Percentiles rank a stretch among this genome's conserved stretches.
phyloP scores from a whole-genome alignment of 106 monocot species.

The Phalaenopsis equestris region DNA sequence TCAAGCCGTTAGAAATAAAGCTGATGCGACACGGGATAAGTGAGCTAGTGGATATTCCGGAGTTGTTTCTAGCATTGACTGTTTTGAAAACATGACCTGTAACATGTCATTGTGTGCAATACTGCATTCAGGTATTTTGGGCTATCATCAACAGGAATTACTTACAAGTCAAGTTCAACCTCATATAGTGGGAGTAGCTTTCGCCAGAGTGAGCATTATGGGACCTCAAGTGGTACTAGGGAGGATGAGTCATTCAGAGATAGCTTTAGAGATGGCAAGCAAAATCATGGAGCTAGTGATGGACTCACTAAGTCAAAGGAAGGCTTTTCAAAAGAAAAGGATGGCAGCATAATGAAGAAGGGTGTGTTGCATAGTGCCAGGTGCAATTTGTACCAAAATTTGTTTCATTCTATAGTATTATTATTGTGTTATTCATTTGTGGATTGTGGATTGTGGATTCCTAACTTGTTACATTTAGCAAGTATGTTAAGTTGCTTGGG shows the following conservation, averaged over 20 bases:
- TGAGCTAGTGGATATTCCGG: slow-evolving; percentile 24
- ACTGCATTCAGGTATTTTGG: slow-evolving; percentile 68
- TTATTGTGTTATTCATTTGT: background rate
- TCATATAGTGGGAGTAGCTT: slow-evolving; percentile 39
- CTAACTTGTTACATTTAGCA: background rate
- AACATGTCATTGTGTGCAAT: slow-evolving; percentile 9
- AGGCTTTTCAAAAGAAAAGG: slow-evolving; percentile 18
- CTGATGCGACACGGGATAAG: slow-evolving; percentile 85
- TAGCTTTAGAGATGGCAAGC: slow-evolving; percentile 41
- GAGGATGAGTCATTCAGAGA: slow-evolving; percentile 45
- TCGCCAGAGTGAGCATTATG: slow-evolving; percentile 34
- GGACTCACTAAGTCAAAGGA: slow-evolving; percentile 12
- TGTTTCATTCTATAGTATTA: background rate
- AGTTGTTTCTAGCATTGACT: background rate
- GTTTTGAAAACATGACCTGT: background rate
- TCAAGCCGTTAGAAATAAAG: slow-evolving; percentile 75
- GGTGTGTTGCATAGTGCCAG: slow-evolving; percentile 13
- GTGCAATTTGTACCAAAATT: slow-evolving; percentile 7
- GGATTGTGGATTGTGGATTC: background rate
- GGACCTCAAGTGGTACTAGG: slow-evolving; percentile 34
- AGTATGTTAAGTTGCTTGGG: background rate
- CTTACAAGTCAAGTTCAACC: slow-evolving; percentile 58
- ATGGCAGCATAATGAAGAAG: slow-evolving; percentile 30
- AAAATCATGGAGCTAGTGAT: slow-evolving; percentile 12
- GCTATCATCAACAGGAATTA: slow-evolving; percentile 78